These are phyloP conservation scores for Fusarium udum DNA, from an alignment of 2,329 filamentous ascomycete genomes.

Conservation along the genomic window DNA sequence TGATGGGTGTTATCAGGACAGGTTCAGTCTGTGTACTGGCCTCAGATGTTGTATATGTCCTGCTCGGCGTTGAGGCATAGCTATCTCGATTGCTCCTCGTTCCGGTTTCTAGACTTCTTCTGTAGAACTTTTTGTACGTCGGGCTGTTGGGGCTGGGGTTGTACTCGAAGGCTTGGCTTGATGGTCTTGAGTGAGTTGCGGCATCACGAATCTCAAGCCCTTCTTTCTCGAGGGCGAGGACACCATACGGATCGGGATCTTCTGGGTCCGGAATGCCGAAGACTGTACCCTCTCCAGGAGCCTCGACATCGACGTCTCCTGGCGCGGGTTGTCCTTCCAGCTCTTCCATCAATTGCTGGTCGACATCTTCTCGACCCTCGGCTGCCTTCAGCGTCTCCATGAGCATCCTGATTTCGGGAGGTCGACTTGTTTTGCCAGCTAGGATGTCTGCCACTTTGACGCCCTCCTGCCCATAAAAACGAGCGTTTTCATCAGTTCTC, in stretches of 20 bases:
- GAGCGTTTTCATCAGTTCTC: conserved; percentile 82
- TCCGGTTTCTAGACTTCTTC: conserved; percentile 40
- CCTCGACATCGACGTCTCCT: conserved; percentile 48
- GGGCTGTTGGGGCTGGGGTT: conserved; percentile 50
- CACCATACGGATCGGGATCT: conserved; percentile 52
- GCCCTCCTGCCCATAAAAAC: conserved; percentile 77
- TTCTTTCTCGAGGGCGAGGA: conserved; percentile 49
- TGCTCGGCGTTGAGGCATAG: conserved; percentile 30
- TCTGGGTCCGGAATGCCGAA: conserved; percentile 51
- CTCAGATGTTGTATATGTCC: conserved; percentile 37
- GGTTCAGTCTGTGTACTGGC: conserved; percentile 43
- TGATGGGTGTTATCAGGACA: conserved; percentile 23
- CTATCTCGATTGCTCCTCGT: conserved; percentile 36
- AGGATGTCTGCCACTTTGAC: conserved; percentile 58
- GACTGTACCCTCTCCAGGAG: conserved; percentile 37
- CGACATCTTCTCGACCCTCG: conserved; percentile 48
- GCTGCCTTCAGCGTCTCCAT: conserved; percentile 49
- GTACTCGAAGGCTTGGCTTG: conserved; percentile 50
- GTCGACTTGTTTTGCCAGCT: conserved; percentile 51
- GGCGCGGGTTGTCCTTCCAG: conserved; percentile 49
- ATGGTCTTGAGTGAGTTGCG: conserved; percentile 47
- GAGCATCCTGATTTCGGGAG: conserved; percentile 41
- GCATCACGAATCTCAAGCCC: conserved; percentile 51
- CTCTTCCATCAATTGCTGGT: conserved; percentile 46
- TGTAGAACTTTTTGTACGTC: conserved; percentile 49